Percentiles rank a stretch among this genome's conserved stretches.
phyloP scores from a whole-genome alignment of 176 grass and related monocot genomes.

The Thalia dealbata region DNA sequence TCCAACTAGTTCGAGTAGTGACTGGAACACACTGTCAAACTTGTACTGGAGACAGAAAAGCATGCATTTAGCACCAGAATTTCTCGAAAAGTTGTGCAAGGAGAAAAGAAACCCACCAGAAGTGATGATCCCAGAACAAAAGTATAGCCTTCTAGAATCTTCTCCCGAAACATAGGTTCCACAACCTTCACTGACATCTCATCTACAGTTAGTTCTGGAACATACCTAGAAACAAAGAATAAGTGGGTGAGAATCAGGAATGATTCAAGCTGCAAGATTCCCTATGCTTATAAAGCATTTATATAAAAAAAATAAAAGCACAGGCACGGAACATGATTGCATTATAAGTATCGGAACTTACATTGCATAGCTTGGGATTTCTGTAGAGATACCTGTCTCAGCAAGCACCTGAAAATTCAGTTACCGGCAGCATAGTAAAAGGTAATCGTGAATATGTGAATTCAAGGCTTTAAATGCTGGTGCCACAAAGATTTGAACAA shows the following conservation, averaged over 20 bases:
- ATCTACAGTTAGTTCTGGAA: conserved; percentile 57
- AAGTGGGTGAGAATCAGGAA: conserved; percentile 8
- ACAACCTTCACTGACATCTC: conserved; percentile 53
- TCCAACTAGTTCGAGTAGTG: conserved; percentile 50
- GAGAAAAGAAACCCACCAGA: conserved; percentile 38
- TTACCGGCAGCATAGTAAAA: conserved; percentile 9
- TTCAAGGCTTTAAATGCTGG: background rate
- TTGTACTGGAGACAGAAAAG: conserved; percentile 46
- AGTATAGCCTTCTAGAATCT: conserved; percentile 48
- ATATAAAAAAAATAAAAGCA: conserved; percentile 12
- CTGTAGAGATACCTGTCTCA: conserved; percentile 50
- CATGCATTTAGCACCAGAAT: conserved; percentile 16
- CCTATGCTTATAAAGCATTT: conserved; percentile 14
- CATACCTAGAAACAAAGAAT: conserved; percentile 46
- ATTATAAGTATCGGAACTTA: conserved; percentile 38
- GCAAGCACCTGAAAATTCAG: conserved; percentile 46
- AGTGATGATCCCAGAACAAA: conserved; percentile 61
- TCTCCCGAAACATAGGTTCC: conserved; percentile 44
- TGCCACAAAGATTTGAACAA: background rate
- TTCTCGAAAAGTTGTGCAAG: conserved; percentile 2
- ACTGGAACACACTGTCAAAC: conserved; percentile 68
- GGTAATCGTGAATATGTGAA: conserved; percentile 1
- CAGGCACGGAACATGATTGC: conserved; percentile 8
- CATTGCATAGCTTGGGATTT: conserved; percentile 68
- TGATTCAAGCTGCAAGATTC: background rate